Base-by-base conservation (phyloP, 306 rosid genomes). In the Pueraria montana region DNA sequence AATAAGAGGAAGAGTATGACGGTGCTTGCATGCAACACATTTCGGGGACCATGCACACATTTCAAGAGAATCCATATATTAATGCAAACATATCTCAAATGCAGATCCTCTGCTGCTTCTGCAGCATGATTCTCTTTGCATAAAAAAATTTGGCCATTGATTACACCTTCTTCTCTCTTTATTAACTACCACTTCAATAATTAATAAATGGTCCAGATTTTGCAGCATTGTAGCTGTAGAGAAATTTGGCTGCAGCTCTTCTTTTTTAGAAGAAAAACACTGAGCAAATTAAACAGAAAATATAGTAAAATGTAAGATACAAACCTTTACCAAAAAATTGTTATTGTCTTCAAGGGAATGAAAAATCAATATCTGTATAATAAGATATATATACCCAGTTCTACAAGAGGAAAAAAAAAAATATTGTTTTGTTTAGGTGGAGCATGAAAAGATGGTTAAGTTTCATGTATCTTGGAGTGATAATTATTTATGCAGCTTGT, bases 361-460 rank as follows among this genome's bases (percentile, higher is more conserved):
- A 76, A 87, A 84, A 84, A 87, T 66, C 40, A 48, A 61, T 75
- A 86, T 74, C 18, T 55, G 72, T 85, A 76, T 87, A 86, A 83
- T 87, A 90, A 85, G 79, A 84, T 27, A 84, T 45, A 74, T 52
- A 75, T 52, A 77, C 3, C 40, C 1, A 34, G n/a, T 17, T 26
- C 50, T 53, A 11, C 6, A 66, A 26, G 68, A 7, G 65, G 32
- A 18, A 64, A 71, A 34, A 61, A 38, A 18, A 64, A 71, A 34
- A 61, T 46, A 76, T 10, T 49, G 73, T 72, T 82, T 73, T 66
- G 67, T 74, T 38, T 85, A 69, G 46, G 48, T 58, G 13, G 68
- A 61, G 74, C 96, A 94, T 82, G 90, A 80, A 92, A 94, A 92
- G 97, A 94, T 81, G 72, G 83, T 38, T 66, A 10, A 45, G 26